Percentiles rank a stretch among this genome's conserved stretches.
phyloP scores from a whole-genome alignment of 116 monocot species.

The Phalaenopsis hybrid region DNA sequence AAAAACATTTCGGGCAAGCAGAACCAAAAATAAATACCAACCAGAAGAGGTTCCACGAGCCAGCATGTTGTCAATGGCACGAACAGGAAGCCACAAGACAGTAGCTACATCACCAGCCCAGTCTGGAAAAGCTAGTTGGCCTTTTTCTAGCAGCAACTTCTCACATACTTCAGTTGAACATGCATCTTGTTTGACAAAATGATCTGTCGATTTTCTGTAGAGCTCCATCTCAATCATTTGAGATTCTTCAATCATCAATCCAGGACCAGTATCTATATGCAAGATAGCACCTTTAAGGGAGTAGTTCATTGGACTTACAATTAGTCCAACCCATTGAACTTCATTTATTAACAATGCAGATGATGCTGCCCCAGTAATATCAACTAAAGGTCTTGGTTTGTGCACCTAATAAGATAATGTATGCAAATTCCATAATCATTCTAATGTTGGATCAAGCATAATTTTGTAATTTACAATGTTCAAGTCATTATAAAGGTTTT shows the following conservation, averaged over 20 bases:
- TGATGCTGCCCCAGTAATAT: constrained; percentile 72
- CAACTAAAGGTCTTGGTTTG: constrained; percentile 86
- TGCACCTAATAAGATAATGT: constrained; percentile 46
- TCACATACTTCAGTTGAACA: constrained; percentile 20
- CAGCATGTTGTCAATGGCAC: constrained; percentile 68
- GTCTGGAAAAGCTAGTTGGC: constrained; percentile 71
- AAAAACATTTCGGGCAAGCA: background rate
- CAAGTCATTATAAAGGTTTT: background rate
- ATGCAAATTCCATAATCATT: background rate
- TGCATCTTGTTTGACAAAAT: constrained; percentile 6
- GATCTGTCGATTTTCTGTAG: constrained; percentile 22
- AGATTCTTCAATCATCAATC: constrained; percentile 58
- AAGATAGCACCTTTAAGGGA: constrained; percentile 78
- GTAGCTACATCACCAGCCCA: constrained; percentile 71
- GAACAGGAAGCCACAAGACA: constrained; percentile 84
- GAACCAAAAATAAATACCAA: constrained; percentile 15
- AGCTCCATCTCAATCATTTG: constrained; percentile 78
- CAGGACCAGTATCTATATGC: constrained; percentile 89
- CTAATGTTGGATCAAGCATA: background rate
- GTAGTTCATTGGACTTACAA: constrained; percentile 75
- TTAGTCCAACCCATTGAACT: constrained; percentile 86
- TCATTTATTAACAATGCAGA: constrained; percentile 95
- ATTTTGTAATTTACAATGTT: background rate
- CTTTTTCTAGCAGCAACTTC: constrained; percentile 47
- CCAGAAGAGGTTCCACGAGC: constrained; percentile 84